These are phyloP conservation scores for Cutaneotrichosporon daszewskae DNA, from an alignment of 1,284 basidiomycete genomes.

Conservation along the genomic window DNA sequence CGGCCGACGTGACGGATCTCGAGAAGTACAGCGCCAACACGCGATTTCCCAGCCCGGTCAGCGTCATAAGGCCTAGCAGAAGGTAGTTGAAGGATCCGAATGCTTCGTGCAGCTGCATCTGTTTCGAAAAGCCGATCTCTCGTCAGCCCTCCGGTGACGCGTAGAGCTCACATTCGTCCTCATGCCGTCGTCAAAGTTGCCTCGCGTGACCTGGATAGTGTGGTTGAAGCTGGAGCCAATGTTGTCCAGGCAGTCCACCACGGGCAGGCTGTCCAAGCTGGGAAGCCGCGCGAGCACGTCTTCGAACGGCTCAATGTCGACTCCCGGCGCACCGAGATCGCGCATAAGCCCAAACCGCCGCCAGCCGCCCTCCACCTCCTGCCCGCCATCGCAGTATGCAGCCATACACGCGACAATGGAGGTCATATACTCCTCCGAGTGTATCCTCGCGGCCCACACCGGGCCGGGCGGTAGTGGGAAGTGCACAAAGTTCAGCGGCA, in stretches of 20 bases:
- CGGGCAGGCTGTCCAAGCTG: neutral
- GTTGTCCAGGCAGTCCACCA: constrained; percentile 1
- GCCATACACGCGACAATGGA: constrained; percentile 18
- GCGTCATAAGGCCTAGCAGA: constrained; percentile 13
- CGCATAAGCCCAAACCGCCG: neutral
- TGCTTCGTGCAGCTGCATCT: constrained; percentile 18
- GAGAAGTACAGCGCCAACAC: neutral
- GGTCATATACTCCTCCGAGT: constrained; percentile 3
- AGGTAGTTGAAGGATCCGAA: constrained; percentile 25
- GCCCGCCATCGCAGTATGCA: constrained; percentile 12
- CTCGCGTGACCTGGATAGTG: neutral
- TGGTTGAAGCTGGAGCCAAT: neutral
- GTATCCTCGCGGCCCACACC: constrained; percentile 1
- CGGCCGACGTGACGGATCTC: too few relatives aligned
- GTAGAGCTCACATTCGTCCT: neutral
- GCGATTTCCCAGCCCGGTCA: constrained; percentile 19
- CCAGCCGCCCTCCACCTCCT: constrained; percentile 7
- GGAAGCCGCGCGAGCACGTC: neutral
- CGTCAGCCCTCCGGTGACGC: neutral
- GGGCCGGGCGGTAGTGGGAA: constrained; percentile 2
- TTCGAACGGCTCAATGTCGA: neutral
- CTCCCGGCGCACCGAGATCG: neutral
- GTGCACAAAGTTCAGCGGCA: constrained; percentile 4
- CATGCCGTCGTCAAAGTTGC: constrained; percentile 5
- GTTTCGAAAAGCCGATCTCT: neutral